Conservation (phyloP, 2,329 filamentous ascomycete species). For the Trichoderma sp. region DNA sequence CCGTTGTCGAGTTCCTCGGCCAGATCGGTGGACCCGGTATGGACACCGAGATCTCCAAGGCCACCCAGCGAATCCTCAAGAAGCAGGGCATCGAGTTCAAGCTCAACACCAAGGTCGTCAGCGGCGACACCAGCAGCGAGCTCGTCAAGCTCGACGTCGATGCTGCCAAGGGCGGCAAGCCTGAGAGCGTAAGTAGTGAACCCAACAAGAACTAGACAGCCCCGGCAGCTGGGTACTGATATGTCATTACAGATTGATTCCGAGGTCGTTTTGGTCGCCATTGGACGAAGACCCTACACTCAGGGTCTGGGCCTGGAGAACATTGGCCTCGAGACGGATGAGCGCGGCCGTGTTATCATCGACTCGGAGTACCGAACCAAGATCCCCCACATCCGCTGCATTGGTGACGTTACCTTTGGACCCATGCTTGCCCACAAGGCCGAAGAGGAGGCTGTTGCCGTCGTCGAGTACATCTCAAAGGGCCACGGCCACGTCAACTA, state of each 20-base stretch:
- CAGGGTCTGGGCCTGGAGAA: constrained; percentile 89
- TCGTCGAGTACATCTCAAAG: constrained; percentile 96
- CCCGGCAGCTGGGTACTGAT: constrained; percentile 23
- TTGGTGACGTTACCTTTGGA: constrained; percentile 94
- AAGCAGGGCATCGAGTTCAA: constrained; percentile 99
- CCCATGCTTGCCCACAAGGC: constrained; percentile 99
- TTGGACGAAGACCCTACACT: constrained; percentile 94
- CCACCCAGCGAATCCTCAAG: constrained; percentile 83
- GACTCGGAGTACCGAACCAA: constrained; percentile 99
- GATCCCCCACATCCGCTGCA: constrained; percentile 91
- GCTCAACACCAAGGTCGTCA: constrained; percentile 90
- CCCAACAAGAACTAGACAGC: background rate
- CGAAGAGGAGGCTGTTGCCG: constrained; percentile 94
- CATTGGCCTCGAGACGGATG: constrained; percentile 85
- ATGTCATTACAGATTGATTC: constrained; percentile 68
- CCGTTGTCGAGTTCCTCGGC: constrained; percentile 91
- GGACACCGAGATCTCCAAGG: constrained; percentile 91
- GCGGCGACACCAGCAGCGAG: constrained; percentile 76
- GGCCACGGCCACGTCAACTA: constrained; percentile 99
- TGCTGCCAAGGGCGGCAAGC: constrained; percentile 93
- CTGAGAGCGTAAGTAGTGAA: constrained; percentile 67
- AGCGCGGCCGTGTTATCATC: constrained; percentile 91
- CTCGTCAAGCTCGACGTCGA: constrained; percentile 81
- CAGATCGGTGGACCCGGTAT: constrained; percentile 98
- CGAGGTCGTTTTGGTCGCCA: constrained; percentile 93